Percentiles rank a stretch among this genome's conserved stretches.
These are phyloP conservation scores for Guyanaporus albipodus DNA, from an alignment of 768 basidiomycete genomes.

Conservation along the genomic window DNA sequence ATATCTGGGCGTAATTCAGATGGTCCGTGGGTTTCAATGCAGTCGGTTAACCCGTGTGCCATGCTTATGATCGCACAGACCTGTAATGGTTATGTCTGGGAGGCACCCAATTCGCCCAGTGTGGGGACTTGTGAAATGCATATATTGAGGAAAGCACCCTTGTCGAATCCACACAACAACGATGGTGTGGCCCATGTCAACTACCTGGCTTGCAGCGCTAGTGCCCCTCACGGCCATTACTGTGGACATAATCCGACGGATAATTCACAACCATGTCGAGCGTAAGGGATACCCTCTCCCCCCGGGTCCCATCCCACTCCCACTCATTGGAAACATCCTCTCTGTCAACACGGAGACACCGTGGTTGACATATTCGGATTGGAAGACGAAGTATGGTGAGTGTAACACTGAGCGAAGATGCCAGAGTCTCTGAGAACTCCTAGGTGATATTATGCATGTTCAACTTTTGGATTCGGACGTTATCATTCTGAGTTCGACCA, in stretches of 20 bases:
- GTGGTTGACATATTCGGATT: slow-evolving; percentile 16
- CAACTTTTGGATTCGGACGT: too few relatives aligned
- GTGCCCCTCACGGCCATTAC: not conserved
- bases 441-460: too few relatives aligned
- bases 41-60: too few relatives aligned
- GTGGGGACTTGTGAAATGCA: too few relatives aligned
- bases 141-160: too few relatives aligned
- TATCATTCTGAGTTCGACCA: too few relatives aligned
- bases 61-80: too few relatives aligned
- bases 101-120: too few relatives aligned
- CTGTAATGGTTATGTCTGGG: too few relatives aligned
- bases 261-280: slow-evolving; percentile 7
- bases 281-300: slow-evolving; percentile 15
- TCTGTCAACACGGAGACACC: slow-evolving; percentile 14
- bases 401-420: not conserved
- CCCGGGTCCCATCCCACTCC: slow-evolving; percentile 19
- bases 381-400: slow-evolving; percentile 19
- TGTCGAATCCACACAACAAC: not conserved
- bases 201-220: slow-evolving; percentile 4
- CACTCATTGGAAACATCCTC: slow-evolving; percentile 18
- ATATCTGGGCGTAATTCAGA: too few relatives aligned
- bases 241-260: not conserved
- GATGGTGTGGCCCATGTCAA: slow-evolving; percentile 11
- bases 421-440: not conserved
- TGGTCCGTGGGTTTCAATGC: too few relatives aligned